Evolutionary conservation across 371 early-diverging fungal species (phyloP).

Genomic region (Mortierella sp.): DNA sequence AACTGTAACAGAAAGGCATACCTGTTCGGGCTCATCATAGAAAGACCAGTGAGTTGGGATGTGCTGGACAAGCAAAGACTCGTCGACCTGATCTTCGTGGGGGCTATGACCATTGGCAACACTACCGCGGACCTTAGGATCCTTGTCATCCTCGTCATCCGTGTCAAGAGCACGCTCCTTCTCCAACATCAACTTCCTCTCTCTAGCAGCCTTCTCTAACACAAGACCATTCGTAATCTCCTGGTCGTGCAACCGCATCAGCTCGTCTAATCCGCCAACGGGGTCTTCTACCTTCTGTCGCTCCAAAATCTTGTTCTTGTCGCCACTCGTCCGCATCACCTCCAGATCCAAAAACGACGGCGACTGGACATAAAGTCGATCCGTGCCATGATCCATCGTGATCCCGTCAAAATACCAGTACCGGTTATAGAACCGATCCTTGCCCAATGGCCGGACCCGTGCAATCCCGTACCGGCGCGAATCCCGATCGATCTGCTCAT

Average conservation of each 20-base stretch:
- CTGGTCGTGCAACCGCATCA: constrained; percentile 30
- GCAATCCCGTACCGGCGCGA: constrained; percentile 72
- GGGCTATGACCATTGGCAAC: constrained; percentile 20
- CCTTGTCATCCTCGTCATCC: constrained; percentile 32
- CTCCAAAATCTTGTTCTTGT: constrained; percentile 38
- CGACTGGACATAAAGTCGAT: constrained; percentile 74
- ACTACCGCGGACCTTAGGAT: background rate
- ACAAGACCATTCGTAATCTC: constrained; percentile 39
- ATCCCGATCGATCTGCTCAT: constrained; percentile 77
- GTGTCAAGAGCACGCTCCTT: constrained; percentile 35
- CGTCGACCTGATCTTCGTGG: constrained; percentile 20
- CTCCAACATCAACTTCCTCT: constrained; percentile 34
- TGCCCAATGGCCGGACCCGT: constrained; percentile 83
- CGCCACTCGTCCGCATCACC: constrained; percentile 58
- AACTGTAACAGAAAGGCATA: constrained; percentile 21
- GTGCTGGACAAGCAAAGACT: constrained; percentile 24
- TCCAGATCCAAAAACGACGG: constrained; percentile 67
- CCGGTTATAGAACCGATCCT: constrained; percentile 85
- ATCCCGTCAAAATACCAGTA: constrained; percentile 92
- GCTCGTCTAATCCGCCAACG: constrained; percentile 30
- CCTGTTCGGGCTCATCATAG: constrained; percentile 73
- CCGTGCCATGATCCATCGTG: constrained; percentile 69
- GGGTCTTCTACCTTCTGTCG: constrained; percentile 36
- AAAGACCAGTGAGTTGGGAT: constrained; percentile 70
- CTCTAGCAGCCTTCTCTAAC: constrained; percentile 31